phyloP scores from a whole-genome alignment of 495 filamentous ascomycete species.

The Aspergillus avenaceus region DNA sequence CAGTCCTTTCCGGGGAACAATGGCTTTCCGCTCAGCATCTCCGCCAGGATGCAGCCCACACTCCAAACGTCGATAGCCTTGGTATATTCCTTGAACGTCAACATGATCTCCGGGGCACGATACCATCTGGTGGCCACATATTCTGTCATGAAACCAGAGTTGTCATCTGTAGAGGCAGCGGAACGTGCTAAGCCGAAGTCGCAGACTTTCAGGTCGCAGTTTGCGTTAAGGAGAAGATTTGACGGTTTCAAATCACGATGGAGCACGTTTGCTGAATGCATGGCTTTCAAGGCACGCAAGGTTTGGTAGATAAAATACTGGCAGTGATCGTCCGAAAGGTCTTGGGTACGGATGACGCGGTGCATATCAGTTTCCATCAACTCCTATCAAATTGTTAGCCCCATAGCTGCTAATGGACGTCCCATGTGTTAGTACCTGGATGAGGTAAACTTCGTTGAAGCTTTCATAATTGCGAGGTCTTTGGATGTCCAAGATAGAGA shows the following conservation, averaged over 20 bases:
- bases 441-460: slow-evolving; percentile 98
- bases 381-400: slow-evolving; percentile 54
- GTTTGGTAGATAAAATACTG: slow-evolving; percentile 99
- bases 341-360: slow-evolving; percentile 97
- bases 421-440: slow-evolving; percentile 64
- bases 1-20: slow-evolving; percentile 99
- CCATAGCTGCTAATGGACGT: not conserved
- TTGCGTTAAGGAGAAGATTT: slow-evolving; percentile 94
- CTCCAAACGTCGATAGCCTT: slow-evolving; percentile 99
- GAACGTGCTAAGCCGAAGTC: slow-evolving; percentile 96
- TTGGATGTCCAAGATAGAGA: slow-evolving; percentile 98
- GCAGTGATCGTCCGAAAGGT: slow-evolving; percentile 97
- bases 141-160: slow-evolving; percentile 99
- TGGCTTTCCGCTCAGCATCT: slow-evolving; percentile 99
- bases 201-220: slow-evolving; percentile 98
- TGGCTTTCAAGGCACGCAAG: slow-evolving; percentile 93
- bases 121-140: slow-evolving; percentile 99
- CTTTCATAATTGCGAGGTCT: slow-evolving; percentile 93
- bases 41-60: slow-evolving; percentile 97
- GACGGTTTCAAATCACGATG: slow-evolving; percentile 97
- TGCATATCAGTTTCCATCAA: slow-evolving; percentile 99
- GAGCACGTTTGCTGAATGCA: slow-evolving; percentile 98
- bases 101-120: slow-evolving; percentile 98
- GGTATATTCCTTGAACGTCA: slow-evolving; percentile 99
- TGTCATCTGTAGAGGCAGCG: slow-evolving; percentile 92